These are phyloP conservation scores for Cicer arietinum DNA, from an alignment of 306 rosid genomes.

Conservation along the genomic window DNA sequence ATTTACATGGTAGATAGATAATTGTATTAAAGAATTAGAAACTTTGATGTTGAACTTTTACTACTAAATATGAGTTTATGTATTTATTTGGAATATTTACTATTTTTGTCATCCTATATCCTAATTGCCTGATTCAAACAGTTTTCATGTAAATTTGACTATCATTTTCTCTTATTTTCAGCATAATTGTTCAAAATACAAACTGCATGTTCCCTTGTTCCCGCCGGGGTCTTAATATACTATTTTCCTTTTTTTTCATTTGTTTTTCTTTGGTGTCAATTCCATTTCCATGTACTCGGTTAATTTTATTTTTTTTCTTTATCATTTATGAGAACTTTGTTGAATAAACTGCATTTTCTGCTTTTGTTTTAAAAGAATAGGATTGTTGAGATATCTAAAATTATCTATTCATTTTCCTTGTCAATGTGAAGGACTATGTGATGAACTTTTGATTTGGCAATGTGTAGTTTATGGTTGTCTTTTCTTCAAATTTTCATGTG, in stretches of 20 bases:
- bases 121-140: background rate
- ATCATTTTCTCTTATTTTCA: background rate
- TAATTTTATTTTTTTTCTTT: background rate
- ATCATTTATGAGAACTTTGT: background rate
- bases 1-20: background rate
- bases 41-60: background rate
- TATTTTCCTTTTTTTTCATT: background rate
- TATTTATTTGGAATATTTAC: background rate
- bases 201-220: background rate
- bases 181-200: background rate
- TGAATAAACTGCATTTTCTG: background rate
- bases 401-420: background rate
- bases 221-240: background rate
- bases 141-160: background rate
- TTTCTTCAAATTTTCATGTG: background rate
- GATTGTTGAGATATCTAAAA: background rate
- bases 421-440: background rate
- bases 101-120: background rate
- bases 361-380: background rate
- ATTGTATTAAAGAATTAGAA: background rate
- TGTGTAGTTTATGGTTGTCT: slow-evolving; percentile 17
- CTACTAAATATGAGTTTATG: background rate
- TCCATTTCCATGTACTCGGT: background rate
- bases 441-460: background rate
- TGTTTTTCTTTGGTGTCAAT: background rate